Evolutionary conservation across 83 land plant species (phyloP).

Genomic region (Picea mariana): DNA sequence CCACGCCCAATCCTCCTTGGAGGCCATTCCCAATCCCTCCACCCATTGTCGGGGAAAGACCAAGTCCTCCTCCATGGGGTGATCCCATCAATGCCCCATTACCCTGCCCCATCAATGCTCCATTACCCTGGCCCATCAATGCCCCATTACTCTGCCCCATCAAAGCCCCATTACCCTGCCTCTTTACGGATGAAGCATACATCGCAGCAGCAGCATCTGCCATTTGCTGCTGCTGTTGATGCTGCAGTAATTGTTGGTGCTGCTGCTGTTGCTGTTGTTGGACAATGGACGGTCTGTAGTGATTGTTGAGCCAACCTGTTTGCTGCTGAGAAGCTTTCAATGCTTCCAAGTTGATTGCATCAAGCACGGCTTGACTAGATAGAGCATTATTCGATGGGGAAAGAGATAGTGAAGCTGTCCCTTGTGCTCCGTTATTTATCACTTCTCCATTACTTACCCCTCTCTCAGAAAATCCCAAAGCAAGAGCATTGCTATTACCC

Average conservation of each 20-base stretch:
- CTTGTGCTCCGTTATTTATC: too few species aligned
- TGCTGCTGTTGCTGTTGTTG: slow-evolving; percentile 21
- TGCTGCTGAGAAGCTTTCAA: slow-evolving; percentile 30
- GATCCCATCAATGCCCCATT: slow-evolving; percentile 6
- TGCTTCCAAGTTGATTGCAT: too few species aligned
- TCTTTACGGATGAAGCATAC: slow-evolving; percentile 36
- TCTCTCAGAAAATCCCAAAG: too few species aligned
- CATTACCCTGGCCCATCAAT: background rate
- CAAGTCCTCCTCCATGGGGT: background rate
- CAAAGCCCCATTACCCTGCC: slow-evolving; percentile 19
- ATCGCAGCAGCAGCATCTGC: slow-evolving; percentile 24
- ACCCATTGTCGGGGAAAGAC: slow-evolving; percentile 15
- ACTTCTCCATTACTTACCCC: too few species aligned
- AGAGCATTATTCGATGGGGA: too few species aligned
- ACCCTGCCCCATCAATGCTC: background rate
- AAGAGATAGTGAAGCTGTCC: too few species aligned
- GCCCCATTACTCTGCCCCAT: background rate
- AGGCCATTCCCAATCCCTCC: slow-evolving; percentile 10
- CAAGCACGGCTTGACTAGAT: too few species aligned
- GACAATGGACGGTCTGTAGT: slow-evolving; percentile 13
- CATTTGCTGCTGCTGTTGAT: slow-evolving; percentile 34
- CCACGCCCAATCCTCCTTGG: slow-evolving; percentile 45
- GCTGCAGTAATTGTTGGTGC: slow-evolving; percentile 20
- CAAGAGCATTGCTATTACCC: too few species aligned
- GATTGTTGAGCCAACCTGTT: slow-evolving; percentile 23